Base-by-base conservation (phyloP, 139 green algal genomes). In the Chlorella sorokiniana region DNA sequence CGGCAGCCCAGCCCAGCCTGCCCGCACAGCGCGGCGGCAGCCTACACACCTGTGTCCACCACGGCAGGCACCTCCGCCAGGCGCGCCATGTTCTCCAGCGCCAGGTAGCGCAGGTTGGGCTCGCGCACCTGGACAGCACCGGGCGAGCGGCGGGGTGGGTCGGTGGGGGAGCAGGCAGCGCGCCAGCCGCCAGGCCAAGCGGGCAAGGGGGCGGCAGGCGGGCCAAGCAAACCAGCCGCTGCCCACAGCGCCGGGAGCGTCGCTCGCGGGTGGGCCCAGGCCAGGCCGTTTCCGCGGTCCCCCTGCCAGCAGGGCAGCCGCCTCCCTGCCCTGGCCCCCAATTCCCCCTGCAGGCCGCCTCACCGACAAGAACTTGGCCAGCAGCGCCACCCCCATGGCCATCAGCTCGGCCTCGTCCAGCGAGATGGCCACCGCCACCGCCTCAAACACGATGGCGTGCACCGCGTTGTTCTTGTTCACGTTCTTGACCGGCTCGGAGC, bases 381-480 rank as follows among this genome's bases (percentile, higher is more conserved):
- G 82, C 69, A 98, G 79, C n/a, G 72, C 81, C 38, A 91, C 83
- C 14, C 89, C 89, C 35, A 69, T 63, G 37, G 81, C 42, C 45
- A 89, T 67, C 59, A 90, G 84, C 35, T 95, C 93, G 1, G 74
- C 51, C 62, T 96, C 89, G 18, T 95, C 94, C 71, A 96, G 68
- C 44, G 83, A 86, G 65, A 97, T 82, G 29, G 88, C 91, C 44
- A 99, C 92, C 3, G 90, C 84, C n/a, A 98, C 90, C 38, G 95
- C 96, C 91, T 99, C 96, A 86, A 99, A 98, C 62, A 99, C 93
- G 78, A 99, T 95, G 56, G 92, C 95, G 85, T 99, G 92, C 80
- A 96, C 84, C 41, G 96, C 96, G 81, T 99, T 99, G 88, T 94
- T 96, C 88, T 99, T 99, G 93, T 99, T 99, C 62, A 94, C 81